Conservation (phyloP, 2,329 filamentous ascomycete species). For the Fusarium brachygibbosum region DNA sequence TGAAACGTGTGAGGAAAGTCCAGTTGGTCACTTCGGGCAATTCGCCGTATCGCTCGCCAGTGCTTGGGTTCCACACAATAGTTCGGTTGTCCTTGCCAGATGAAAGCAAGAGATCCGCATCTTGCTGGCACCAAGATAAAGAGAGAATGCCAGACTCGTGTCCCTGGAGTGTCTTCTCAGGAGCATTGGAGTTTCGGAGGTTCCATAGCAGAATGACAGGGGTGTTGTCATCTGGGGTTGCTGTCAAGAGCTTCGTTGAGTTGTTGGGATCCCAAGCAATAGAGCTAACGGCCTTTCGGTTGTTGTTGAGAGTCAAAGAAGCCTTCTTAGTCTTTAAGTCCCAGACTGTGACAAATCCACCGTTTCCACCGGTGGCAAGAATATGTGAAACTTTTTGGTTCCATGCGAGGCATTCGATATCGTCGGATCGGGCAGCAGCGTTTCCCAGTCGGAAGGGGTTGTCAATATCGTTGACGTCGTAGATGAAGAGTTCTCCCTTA, state of each 20-base stretch:
- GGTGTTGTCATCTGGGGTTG: conserved; percentile 88
- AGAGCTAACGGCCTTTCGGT: conserved; percentile 92
- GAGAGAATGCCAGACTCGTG: conserved; percentile 95
- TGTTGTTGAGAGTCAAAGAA: conserved; percentile 94
- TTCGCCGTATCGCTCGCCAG: conserved; percentile 87
- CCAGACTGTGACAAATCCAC: conserved; percentile 98
- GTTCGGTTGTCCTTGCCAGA: conserved; percentile 97
- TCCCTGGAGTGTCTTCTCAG: conserved; percentile 88
- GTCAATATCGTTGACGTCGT: conserved; percentile 90
- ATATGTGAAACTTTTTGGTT: conserved; percentile 98
- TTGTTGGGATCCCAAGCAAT: conserved; percentile 98
- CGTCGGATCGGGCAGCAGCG: conserved; percentile 88
- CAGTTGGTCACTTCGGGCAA: conserved; percentile 99
- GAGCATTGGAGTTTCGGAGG: conserved; percentile 93
- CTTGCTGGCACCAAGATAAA: conserved; percentile 94
- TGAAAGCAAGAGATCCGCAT: conserved; percentile 88
- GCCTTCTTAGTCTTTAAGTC: conserved; percentile 98
- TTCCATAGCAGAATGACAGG: conserved; percentile 95
- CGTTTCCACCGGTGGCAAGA: conserved; percentile 90
- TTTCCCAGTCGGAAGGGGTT: conserved; percentile 92
- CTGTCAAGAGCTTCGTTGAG: conserved; percentile 93
- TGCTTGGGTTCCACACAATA: conserved; percentile 95
- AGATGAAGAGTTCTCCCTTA: conserved; percentile 96
- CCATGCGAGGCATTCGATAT: conserved; percentile 97
- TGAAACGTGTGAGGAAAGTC: conserved; percentile 96